Evolutionary conservation across 2,329 filamentous ascomycete genomes (phyloP).

Genomic region (Cordyceps cateniannulata): DNA sequence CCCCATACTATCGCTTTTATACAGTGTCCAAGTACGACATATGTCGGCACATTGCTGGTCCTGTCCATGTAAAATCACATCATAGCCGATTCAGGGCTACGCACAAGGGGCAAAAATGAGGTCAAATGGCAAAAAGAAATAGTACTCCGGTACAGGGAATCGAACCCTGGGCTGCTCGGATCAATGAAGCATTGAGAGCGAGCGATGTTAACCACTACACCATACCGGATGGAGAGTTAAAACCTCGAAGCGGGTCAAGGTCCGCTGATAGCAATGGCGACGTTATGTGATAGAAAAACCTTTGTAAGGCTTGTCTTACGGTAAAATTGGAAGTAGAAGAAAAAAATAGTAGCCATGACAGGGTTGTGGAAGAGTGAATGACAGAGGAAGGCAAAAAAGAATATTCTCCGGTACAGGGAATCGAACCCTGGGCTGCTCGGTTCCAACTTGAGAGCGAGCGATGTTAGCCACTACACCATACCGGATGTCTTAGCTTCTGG

Average conservation of each 20-base stretch:
- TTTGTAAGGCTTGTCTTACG: too few species aligned
- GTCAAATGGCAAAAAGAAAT: conserved; percentile 1
- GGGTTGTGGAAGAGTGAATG: too few species aligned
- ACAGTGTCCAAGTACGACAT: too few species aligned
- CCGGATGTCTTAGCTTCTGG: conserved; percentile 18
- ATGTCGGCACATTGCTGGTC: too few species aligned
- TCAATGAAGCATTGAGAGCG: conserved; percentile 23
- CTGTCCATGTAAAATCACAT: too few species aligned
- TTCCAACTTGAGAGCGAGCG: conserved; percentile 26
- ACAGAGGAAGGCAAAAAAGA: neutral
- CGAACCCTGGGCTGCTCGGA: conserved; percentile 17
- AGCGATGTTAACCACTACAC: conserved; percentile 32
- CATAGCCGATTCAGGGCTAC: too few species aligned
- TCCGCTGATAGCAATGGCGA: neutral
- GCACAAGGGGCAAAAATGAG: neutral
- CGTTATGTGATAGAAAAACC: neutral
- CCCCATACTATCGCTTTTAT: too few species aligned
- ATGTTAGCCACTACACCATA: conserved; percentile 33
- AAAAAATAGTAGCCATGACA: too few species aligned
- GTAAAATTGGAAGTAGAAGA: neutral
- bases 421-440: conserved; percentile 17
- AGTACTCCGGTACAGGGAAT: conserved; percentile 16
- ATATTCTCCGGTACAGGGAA: conserved; percentile 15
- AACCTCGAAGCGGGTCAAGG: neutral
- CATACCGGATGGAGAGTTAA: conserved; percentile 23